A percentile compares a stretch with the other conserved stretches of the same genome.
phyloP scores from a whole-genome alignment of 306 rosid species.

The Inga oerstediana region DNA sequence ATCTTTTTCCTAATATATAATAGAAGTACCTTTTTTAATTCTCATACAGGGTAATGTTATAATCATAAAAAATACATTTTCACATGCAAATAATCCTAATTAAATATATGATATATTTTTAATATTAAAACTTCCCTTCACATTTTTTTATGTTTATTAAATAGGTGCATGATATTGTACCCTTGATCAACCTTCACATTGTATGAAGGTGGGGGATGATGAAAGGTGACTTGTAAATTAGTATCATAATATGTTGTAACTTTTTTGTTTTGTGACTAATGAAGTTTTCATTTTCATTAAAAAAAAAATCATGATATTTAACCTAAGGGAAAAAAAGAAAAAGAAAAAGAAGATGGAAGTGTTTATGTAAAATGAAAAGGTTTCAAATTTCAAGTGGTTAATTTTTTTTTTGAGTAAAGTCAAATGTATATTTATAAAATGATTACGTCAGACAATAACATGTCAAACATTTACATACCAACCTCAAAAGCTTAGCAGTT shows the following conservation, averaged over 20 bases:
- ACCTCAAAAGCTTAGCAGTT: no score
- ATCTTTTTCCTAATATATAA: no score
- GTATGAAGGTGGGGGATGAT: not conserved
- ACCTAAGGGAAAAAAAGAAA: no score
- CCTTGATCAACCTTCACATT: not conserved
- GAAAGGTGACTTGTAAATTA: no score
- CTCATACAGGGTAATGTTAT: not conserved
- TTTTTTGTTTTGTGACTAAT: no score
- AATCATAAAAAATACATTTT: not conserved
- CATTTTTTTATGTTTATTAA: not conserved
- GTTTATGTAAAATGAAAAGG: not conserved
- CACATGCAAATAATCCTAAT: not conserved
- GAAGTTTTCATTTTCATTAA: not conserved
- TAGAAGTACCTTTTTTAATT: not conserved
- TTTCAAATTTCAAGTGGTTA: not conserved
- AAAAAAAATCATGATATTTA: no score
- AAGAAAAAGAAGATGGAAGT: no score
- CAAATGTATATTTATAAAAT: no score
- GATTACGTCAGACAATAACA: no score
- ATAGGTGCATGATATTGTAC: not conserved
- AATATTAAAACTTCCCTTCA: not conserved
- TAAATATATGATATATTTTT: not conserved
- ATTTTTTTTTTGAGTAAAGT: no score
- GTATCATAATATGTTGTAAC: not conserved
- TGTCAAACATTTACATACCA: no score